Evolutionary conservation across 148 eudicot genomes (phyloP).

Genomic region (Cornus controversa): DNA sequence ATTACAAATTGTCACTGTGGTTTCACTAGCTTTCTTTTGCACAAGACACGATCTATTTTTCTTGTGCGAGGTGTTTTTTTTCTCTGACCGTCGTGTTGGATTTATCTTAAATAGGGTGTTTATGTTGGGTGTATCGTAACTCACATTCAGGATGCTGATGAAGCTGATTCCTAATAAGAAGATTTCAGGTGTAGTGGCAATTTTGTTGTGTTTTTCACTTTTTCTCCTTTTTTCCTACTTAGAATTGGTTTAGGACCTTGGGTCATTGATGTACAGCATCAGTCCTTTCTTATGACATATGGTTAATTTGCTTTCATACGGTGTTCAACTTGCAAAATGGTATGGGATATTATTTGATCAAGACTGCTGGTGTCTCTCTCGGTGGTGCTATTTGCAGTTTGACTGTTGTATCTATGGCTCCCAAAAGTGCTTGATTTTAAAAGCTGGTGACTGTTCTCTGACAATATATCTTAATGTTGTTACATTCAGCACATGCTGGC

Average conservation of each 20-base stretch:
- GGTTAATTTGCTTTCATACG: conserved; percentile 6
- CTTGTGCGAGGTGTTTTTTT: conserved; percentile 1
- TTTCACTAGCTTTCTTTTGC: conserved; percentile 14
- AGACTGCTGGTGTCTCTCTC: background rate
- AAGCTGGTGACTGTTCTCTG: background rate
- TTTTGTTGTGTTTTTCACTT: conserved; percentile 26
- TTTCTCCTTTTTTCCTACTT: background rate
- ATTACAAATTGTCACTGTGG: conserved; percentile 15
- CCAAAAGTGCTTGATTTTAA: background rate
- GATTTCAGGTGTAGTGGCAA: conserved; percentile 56
- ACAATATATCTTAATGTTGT: no score
- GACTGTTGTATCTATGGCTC: background rate
- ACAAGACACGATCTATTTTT: conserved; percentile 8
- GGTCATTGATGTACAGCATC: background rate
- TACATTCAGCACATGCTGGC: background rate
- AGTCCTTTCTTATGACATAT: background rate
- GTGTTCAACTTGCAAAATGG: conserved; percentile 8
- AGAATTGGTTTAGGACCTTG: conserved; percentile 17
- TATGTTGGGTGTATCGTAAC: conserved; percentile 58
- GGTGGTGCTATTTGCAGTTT: background rate
- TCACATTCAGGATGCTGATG: conserved; percentile 58
- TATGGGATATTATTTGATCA: background rate
- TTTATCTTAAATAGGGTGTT: conserved; percentile 54
- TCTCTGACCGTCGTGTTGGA: conserved; percentile 49
- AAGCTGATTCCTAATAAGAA: conserved; percentile 55